Percentiles rank a stretch among this genome's conserved stretches.
Evolutionary conservation across 2,329 filamentous ascomycete species (phyloP).

Genomic region (Sclerotinia nivalis): DNA sequence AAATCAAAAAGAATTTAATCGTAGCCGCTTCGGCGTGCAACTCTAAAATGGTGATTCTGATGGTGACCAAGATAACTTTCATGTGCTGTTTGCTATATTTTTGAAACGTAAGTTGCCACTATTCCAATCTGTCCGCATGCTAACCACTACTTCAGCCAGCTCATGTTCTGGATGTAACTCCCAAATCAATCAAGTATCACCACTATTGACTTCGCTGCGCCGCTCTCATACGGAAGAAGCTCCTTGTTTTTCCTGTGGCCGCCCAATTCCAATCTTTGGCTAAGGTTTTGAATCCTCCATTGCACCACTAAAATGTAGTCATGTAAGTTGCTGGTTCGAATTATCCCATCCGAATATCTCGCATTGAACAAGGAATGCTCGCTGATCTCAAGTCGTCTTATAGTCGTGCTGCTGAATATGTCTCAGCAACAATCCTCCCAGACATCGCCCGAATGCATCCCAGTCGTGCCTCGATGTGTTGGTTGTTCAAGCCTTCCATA

Average conservation of each 20-base stretch:
- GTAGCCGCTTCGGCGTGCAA: constrained; percentile 31
- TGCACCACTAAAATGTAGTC: neutral
- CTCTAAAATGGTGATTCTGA: neutral
- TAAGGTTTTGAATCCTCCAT: neutral
- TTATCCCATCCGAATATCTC: neutral
- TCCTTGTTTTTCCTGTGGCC: no score
- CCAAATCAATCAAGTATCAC: neutral
- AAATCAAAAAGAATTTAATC: constrained; percentile 49
- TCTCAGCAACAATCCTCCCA: neutral
- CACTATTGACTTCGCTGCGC: no score
- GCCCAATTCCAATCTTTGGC: neutral
- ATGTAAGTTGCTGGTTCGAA: neutral
- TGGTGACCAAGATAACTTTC: neutral
- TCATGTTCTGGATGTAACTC: neutral
- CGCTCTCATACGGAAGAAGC: no score
- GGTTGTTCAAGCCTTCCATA: no score
- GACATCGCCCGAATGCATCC: no score
- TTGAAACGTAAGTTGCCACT: neutral
- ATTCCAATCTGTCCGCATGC: neutral
- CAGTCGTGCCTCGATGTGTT: no score
- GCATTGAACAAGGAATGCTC: neutral
- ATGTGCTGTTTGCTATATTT: neutral
- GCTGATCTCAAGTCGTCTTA: neutral
- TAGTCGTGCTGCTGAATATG: neutral
- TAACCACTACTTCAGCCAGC: neutral